These are phyloP conservation scores for Eragrostis tef DNA, from an alignment of 202 grass and related monocot genomes.

Conservation along the genomic window DNA sequence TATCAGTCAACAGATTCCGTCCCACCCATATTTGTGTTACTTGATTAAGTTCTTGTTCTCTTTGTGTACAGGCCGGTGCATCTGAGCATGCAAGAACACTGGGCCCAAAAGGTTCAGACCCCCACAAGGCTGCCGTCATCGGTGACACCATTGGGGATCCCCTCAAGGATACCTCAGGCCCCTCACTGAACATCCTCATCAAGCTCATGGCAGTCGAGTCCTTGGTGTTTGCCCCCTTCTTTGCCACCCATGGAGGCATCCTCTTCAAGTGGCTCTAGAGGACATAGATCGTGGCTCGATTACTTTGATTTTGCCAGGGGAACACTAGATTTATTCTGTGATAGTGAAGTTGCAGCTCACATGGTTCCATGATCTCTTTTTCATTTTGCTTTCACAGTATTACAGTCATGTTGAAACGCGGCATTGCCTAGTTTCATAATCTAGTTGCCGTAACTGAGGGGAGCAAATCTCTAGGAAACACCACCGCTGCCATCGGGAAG, in stretches of 20 bases:
- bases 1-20: background rate
- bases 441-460: too few relatives aligned
- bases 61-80: conserved; percentile 71
- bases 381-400: too few relatives aligned
- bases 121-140: conserved; percentile 84
- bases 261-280: conserved; percentile 70
- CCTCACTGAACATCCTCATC: conserved; percentile 89
- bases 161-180: conserved; percentile 87
- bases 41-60: conserved; percentile 3
- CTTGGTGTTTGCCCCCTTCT: conserved; percentile 82
- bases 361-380: too few relatives aligned
- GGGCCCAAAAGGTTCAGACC: conserved; percentile 78
- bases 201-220: conserved; percentile 92
- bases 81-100: conserved; percentile 78
- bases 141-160: conserved; percentile 86
- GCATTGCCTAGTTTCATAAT: too few relatives aligned
- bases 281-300: too few relatives aligned
- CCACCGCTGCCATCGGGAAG: too few relatives aligned
- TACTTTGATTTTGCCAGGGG: too few relatives aligned
- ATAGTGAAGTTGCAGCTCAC: too few relatives aligned
- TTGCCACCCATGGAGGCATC: conserved; percentile 72
- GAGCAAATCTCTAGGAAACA: too few relatives aligned
- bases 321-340: too few relatives aligned
- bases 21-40: background rate
- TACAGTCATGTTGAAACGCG: too few relatives aligned